Conservation (phyloP, 2,329 filamentous ascomycete genomes). For the Fusarium albosuccineum region DNA sequence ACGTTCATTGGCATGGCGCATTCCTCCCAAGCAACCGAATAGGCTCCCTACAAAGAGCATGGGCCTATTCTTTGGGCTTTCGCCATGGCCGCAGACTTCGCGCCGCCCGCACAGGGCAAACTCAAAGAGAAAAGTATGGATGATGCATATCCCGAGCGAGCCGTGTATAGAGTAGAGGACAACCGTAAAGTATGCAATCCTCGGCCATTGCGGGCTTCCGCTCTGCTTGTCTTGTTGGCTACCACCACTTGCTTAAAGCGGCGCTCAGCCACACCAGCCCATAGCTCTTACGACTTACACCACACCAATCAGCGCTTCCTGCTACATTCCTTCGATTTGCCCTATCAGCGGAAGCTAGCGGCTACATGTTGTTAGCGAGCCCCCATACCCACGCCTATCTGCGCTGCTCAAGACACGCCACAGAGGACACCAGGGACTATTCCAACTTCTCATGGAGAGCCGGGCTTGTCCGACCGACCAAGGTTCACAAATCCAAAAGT, state of each 20-base stretch:
- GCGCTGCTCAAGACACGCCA: constrained; percentile 9
- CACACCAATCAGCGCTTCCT: background rate
- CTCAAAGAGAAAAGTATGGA: background rate
- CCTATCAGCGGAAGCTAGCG: constrained; percentile 5
- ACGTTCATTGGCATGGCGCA: constrained; percentile 21
- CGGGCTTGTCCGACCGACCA: background rate
- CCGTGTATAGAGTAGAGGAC: background rate
- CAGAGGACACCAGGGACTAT: background rate
- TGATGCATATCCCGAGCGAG: background rate
- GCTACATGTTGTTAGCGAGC: background rate
- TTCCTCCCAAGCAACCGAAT: constrained; percentile 28
- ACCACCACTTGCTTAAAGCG: background rate
- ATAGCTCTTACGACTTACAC: constrained; percentile 1
- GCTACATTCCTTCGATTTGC: background rate
- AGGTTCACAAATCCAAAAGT: background rate
- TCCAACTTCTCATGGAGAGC: background rate
- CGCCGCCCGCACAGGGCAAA: constrained; percentile 22
- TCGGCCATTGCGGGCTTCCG: background rate
- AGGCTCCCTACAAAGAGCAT: constrained; percentile 10
- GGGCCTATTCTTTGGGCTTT: constrained; percentile 3
- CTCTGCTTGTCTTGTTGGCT: background rate
- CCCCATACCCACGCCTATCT: constrained; percentile 4
- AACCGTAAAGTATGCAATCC: background rate
- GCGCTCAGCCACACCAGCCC: background rate
- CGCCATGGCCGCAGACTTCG: constrained; percentile 29